A percentile compares a stretch with the other conserved stretches of the same genome.
phyloP scores from a whole-genome alignment of 2,329 filamentous ascomycete genomes.

The Xylariales sp. region DNA sequence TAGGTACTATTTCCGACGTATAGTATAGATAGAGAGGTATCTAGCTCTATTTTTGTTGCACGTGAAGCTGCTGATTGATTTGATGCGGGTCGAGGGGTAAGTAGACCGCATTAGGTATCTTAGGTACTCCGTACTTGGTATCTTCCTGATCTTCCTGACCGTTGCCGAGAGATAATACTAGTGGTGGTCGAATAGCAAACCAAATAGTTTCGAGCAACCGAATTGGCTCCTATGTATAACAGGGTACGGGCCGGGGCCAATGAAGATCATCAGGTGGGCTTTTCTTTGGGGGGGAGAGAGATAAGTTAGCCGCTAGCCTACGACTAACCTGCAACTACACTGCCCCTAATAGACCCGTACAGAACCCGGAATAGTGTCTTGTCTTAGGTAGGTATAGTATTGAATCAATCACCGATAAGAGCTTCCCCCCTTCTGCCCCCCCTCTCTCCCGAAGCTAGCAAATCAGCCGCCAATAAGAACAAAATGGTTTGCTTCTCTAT shows the following conservation, averaged over 20 bases:
- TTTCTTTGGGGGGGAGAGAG: background rate
- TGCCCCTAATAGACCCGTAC: too few species aligned
- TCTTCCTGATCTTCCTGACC: too few species aligned
- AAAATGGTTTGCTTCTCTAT: background rate
- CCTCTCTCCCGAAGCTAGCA: background rate
- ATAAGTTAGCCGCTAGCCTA: too few species aligned
- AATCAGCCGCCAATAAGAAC: slow-evolving; percentile 20
- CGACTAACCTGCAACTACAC: too few species aligned
- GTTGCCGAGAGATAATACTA: background rate
- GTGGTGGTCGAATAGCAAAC: slow-evolving; percentile 6
- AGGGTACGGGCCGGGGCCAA: background rate
- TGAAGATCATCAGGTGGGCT: slow-evolving; percentile 15
- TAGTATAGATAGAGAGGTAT: too few species aligned
- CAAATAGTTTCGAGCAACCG: slow-evolving; percentile 32
- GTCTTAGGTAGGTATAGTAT: background rate
- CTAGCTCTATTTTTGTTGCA: background rate
- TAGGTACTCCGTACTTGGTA: background rate
- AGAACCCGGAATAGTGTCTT: too few species aligned
- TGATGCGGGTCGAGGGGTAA: slow-evolving; percentile 10
- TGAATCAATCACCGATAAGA: slow-evolving; percentile 29
- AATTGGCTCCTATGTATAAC: background rate
- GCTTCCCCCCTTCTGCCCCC: background rate
- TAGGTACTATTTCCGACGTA: too few species aligned
- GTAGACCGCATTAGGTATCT: too few species aligned
- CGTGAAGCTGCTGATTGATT: slow-evolving; percentile 5